phyloP scores from a whole-genome alignment of 129 eudicot genomes.

The Dittrichia graveolens region DNA sequence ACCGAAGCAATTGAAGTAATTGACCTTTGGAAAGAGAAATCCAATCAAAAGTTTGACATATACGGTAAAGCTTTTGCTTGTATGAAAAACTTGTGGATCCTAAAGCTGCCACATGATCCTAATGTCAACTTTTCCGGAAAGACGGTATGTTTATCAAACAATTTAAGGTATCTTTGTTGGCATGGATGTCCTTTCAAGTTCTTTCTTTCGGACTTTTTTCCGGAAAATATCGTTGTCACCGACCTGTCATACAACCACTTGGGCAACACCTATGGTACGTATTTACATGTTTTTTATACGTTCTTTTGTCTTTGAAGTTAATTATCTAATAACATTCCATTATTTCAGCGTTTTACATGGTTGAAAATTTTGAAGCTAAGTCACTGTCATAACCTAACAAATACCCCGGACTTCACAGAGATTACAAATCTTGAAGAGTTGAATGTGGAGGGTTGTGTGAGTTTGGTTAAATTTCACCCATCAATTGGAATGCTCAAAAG shows the following conservation, averaged over 20 bases:
- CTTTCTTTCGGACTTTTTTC: no score
- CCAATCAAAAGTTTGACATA: not conserved
- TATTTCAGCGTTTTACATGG: not conserved
- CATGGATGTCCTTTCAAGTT: conserved; percentile 1
- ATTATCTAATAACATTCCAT: not conserved
- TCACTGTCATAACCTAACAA: not conserved
- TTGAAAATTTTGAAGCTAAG: no score
- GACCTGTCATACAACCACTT: conserved; percentile 8
- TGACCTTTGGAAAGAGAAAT: not conserved
- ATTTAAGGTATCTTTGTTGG: not conserved
- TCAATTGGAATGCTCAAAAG: conserved; percentile 15
- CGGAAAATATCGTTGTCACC: no score
- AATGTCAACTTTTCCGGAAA: not conserved
- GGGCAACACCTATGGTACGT: no score
- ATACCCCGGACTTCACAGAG: conserved; percentile 6
- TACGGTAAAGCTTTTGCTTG: conserved; percentile 2
- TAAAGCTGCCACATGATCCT: not conserved
- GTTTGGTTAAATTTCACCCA: conserved; percentile 15
- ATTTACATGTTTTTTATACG: no score
- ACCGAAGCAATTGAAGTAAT: not conserved
- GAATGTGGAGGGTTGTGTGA: conserved; percentile 18
- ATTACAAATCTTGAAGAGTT: conserved; percentile 11
- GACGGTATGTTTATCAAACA: not conserved
- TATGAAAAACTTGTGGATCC: conserved; percentile 4
- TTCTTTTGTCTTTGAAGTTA: no score